These are phyloP conservation scores for Balakata baccata DNA, from an alignment of 345 rosid species.

Conservation along the genomic window DNA sequence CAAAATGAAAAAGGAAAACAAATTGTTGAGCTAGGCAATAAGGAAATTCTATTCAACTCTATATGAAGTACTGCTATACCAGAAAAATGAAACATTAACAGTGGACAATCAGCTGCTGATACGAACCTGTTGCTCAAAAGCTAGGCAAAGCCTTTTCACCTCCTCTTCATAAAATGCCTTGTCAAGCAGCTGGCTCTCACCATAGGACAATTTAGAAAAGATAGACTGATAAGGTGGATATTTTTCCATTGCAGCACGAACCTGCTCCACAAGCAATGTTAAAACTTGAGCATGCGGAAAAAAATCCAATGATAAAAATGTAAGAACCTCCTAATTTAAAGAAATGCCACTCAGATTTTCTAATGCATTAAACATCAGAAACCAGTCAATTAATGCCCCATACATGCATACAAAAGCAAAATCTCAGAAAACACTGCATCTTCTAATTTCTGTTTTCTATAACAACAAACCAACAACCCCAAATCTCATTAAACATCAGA, in stretches of 20 bases:
- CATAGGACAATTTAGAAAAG: constrained; percentile 79
- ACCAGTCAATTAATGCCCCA: not conserved
- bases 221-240: constrained; percentile 92
- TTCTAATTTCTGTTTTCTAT: not conserved
- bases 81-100: not conserved
- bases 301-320: not conserved
- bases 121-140: constrained; percentile 95
- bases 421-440: not conserved
- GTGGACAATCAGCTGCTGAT: not conserved
- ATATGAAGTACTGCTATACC: not conserved
- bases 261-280: constrained; percentile 40
- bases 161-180: constrained; percentile 98
- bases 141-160: constrained; percentile 94
- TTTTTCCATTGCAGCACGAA: constrained; percentile 86
- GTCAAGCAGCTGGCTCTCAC: constrained; percentile 98
- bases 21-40: not conserved
- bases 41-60: not conserved
- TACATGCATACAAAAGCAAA: not conserved
- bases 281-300: not conserved
- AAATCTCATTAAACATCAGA: no score
- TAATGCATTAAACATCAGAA: not conserved
- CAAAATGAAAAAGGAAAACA: not conserved
- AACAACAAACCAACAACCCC: constrained; percentile 1
- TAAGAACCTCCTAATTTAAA: not conserved
- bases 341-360: not conserved